phyloP scores from a whole-genome alignment of 345 rosid genomes.

The Heritiera littoralis region DNA sequence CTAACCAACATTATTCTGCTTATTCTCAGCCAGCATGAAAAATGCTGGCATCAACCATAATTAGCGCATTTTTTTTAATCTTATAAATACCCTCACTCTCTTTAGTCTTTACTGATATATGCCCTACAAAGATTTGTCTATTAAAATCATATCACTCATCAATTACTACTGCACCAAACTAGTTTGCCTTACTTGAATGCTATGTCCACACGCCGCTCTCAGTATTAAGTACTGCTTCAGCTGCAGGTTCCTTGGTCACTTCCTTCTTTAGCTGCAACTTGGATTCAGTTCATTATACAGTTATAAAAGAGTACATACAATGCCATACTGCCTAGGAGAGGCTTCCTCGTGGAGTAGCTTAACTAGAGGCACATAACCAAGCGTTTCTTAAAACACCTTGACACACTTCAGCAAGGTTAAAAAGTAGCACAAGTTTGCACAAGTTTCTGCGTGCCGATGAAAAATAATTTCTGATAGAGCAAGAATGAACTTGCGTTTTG shows the following conservation, averaged over 20 bases:
- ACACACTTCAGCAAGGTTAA: too few relatives aligned
- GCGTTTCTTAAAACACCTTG: too few relatives aligned
- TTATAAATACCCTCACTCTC: neutral
- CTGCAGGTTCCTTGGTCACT: neutral
- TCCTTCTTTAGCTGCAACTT: neutral
- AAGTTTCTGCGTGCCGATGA: too few relatives aligned
- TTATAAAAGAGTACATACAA: too few relatives aligned
- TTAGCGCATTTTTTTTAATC: constrained; percentile 1
- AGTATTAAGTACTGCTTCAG: neutral
- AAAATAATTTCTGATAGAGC: neutral
- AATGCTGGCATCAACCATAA: constrained; percentile 24
- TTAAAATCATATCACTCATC: constrained; percentile 16
- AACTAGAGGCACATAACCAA: too few relatives aligned
- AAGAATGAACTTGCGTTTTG: neutral
- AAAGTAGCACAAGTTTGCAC: neutral
- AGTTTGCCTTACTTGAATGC: neutral
- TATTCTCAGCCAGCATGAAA: constrained; percentile 22
- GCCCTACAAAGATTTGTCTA: constrained; percentile 15
- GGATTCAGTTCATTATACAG: neutral
- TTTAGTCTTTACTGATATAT: neutral
- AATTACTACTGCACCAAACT: neutral
- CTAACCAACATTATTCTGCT: constrained; percentile 25
- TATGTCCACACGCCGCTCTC: neutral
- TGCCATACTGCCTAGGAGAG: too few relatives aligned
- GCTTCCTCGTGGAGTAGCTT: too few relatives aligned